Base-by-base conservation (phyloP, 805 yeast species). In the Yarrowia sp. region DNA sequence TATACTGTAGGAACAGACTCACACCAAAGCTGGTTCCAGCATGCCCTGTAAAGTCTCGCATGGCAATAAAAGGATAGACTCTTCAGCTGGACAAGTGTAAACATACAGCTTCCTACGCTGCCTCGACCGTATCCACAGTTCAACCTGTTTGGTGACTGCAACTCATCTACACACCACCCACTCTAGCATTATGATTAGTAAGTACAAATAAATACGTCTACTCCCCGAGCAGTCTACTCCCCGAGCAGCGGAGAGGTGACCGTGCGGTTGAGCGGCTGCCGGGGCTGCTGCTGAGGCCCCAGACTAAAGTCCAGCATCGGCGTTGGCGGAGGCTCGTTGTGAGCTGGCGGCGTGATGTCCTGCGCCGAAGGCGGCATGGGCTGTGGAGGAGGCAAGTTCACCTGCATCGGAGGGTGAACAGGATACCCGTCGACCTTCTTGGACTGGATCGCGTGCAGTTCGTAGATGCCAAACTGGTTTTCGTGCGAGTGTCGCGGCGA, bases 251-350 rank as follows among this genome's bases (percentile, higher is more conserved):
- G 58, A 13, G 38, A 29, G 18, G 55, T 47, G 8, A 47, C 19
- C 1, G 38, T 47, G 14, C 55, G 14, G 8, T 6, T 47, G 29
- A 47, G 9, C 19, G 22, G 13, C 32, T 19, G 41, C 33, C 56
- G 32, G 4, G 29, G 5, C 8, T 32, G 42, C 24, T 51, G 58
- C 13, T 2, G 22, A 1, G 58, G 42, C 3, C 58, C 58, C 16
- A 51, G 25, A 33, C 42, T 51, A 22, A 51, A 33, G 24, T 51
- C 42, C 42, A 51, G 24, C 58, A 51, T 51, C 8, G 58, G 58
- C 18, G 58, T 51, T 22, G 58, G 58, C 3, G 58, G 58, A 3
- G 41, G 42, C n/a, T 35, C 32, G n/a, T 32, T 39, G 12, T 39
- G 29, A 12, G 41, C 16, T 10, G 32, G 35, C 16, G 36, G 53